Evolutionary conservation across 2,329 filamentous ascomycete genomes (phyloP).

Genomic region (Pseudogymnoascus sp.): DNA sequence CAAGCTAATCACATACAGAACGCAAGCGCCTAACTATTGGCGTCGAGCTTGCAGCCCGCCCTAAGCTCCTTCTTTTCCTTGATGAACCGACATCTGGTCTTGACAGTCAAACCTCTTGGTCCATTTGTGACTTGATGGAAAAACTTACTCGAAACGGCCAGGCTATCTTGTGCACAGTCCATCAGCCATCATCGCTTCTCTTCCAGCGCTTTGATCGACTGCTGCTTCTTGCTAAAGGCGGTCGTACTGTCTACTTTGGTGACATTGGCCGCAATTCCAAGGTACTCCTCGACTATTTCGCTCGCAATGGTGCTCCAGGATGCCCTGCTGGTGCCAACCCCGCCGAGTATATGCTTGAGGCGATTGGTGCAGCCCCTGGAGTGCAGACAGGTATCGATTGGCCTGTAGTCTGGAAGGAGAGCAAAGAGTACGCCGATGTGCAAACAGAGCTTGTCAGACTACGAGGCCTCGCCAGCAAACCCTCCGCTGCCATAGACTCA

Average conservation of each 20-base stretch:
- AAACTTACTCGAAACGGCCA: conserved; percentile 50
- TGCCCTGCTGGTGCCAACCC: conserved; percentile 45
- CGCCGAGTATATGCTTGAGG: conserved; percentile 34
- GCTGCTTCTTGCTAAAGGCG: conserved; percentile 56
- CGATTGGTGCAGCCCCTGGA: conserved; percentile 35
- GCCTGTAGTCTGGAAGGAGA: conserved; percentile 55
- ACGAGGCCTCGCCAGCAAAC: not conserved
- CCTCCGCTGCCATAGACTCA: conserved; percentile 21
- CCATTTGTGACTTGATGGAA: conserved; percentile 53
- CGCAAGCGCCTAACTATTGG: conserved; percentile 55
- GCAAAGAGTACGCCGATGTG: not conserved
- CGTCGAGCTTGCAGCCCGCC: conserved; percentile 48
- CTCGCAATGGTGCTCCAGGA: conserved; percentile 43
- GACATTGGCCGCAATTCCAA: conserved; percentile 53
- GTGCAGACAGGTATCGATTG: conserved; percentile 47
- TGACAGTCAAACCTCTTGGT: conserved; percentile 56
- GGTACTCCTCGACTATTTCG: conserved; percentile 55
- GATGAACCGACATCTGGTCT: conserved; percentile 56
- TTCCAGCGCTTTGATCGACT: conserved; percentile 52
- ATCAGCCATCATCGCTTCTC: conserved; percentile 46
- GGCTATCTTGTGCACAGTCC: conserved; percentile 47
- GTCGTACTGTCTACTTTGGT: conserved; percentile 62
- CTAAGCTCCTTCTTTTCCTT: conserved; percentile 51
- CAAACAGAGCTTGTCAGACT: conserved; percentile 21
- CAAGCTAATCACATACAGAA: conserved; percentile 24